Percentiles rank a stretch among this genome's conserved stretches.
phyloP scores from a whole-genome alignment of 1,284 basidiomycete genomes.

The Volvariella surrecta region DNA sequence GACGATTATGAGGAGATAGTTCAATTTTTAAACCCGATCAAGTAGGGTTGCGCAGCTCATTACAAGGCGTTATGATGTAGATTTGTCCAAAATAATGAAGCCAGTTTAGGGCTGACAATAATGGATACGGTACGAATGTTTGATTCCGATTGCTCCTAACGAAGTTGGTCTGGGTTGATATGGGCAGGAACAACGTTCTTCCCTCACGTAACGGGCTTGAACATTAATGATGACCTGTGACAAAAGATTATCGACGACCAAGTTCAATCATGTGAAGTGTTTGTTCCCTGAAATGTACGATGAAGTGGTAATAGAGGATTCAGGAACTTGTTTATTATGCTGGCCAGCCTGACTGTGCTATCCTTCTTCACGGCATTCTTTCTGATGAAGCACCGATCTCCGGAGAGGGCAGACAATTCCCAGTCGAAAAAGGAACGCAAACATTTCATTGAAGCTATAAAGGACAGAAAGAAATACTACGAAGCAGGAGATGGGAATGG shows the following conservation, averaged over 20 bases:
- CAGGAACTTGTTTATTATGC: slow-evolving; percentile 13
- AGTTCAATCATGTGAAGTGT: slow-evolving; percentile 5
- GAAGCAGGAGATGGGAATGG: too few species aligned
- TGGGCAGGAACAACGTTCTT: too few species aligned
- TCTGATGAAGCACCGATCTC: slow-evolving; percentile 13
- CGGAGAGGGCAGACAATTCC: slow-evolving; percentile 15
- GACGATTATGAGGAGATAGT: slow-evolving; percentile 15
- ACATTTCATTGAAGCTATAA: slow-evolving; percentile 8
- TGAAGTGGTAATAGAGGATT: slow-evolving; percentile 12
- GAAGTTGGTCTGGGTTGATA: too few species aligned
- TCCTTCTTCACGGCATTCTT: slow-evolving; percentile 13
- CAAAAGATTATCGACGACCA: slow-evolving; percentile 11
- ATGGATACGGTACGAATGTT: slow-evolving; percentile 14
- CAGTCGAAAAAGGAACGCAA: slow-evolving; percentile 12
- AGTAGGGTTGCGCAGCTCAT: too few species aligned
- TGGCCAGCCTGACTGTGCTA: slow-evolving; percentile 14
- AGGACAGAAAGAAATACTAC: too few species aligned
- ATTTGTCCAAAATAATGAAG: slow-evolving; percentile 15
- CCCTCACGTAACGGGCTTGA: slow-evolving; percentile 3
- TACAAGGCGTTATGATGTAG: slow-evolving; percentile 4
- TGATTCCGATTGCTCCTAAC: too few species aligned
- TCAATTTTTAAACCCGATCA: too few species aligned
- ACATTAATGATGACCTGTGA: slow-evolving; percentile 9
- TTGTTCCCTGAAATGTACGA: slow-evolving; percentile 8
- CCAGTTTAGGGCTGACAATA: slow-evolving; percentile 15